Conservation (phyloP, 495 filamentous ascomycete genomes). For the Neurospora sp. region DNA sequence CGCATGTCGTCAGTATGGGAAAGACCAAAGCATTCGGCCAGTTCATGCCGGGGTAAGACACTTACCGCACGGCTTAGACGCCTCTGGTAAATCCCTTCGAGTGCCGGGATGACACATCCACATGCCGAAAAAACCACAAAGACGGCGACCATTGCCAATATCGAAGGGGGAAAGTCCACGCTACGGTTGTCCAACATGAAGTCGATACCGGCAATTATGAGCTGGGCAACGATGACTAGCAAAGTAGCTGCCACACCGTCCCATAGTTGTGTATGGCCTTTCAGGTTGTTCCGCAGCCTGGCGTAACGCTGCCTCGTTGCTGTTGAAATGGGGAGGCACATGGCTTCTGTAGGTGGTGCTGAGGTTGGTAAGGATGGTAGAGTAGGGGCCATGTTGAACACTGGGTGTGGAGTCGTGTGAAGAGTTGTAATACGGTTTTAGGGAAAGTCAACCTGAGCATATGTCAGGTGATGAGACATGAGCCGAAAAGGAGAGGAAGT, state of each 20-base stretch:
- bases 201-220: slow-evolving; percentile 20
- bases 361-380: neutral
- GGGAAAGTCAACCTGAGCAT: neutral
- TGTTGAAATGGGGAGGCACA: neutral
- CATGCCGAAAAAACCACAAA: slow-evolving; percentile 7
- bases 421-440: neutral
- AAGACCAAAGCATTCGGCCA: neutral
- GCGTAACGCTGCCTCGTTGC: neutral
- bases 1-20: neutral
- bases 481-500: slow-evolving; percentile 1
- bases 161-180: slow-evolving; percentile 21
- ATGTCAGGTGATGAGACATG: slow-evolving; percentile 24
- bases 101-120: slow-evolving; percentile 4
- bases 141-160: slow-evolving; percentile 22
- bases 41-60: neutral
- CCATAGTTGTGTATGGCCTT: neutral
- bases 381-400: slow-evolving; percentile 3
- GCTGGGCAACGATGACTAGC: slow-evolving; percentile 14
- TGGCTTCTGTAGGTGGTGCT: neutral
- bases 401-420: neutral
- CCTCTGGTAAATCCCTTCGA: slow-evolving; percentile 23
- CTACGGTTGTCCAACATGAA: slow-evolving; percentile 5
- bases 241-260: slow-evolving; percentile 14
- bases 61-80: slow-evolving; percentile 27
- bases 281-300: neutral